A percentile compares a stretch with the other conserved stretches of the same genome.
phyloP scores from a whole-genome alignment of 1,139 yeast species.

The Yamadazyma spencermartinsiae region DNA sequence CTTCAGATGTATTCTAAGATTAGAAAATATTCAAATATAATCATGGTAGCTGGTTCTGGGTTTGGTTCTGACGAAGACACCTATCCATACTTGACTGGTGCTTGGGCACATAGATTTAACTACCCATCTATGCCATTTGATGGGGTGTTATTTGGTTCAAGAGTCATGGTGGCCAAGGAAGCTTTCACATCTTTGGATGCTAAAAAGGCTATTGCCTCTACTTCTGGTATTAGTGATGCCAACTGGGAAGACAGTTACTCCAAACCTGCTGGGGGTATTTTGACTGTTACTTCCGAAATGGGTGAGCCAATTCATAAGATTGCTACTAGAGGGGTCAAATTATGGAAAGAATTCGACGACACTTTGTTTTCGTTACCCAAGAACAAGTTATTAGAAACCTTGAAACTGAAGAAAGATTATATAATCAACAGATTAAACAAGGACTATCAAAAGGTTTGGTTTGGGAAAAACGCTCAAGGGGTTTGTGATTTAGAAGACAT shows the following conservation, averaged over 20 bases:
- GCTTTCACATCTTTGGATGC: slow-evolving; percentile 93
- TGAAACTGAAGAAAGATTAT: slow-evolving; percentile 80
- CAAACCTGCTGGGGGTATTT: slow-evolving; percentile 94
- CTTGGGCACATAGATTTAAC: slow-evolving; percentile 82
- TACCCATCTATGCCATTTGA: slow-evolving; percentile 99
- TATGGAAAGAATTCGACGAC: slow-evolving; percentile 97
- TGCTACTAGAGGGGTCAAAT: slow-evolving; percentile 95
- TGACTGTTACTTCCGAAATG: slow-evolving; percentile 97
- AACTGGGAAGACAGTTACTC: slow-evolving; percentile 95
- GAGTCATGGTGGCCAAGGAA: slow-evolving; percentile 97
- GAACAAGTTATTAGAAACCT: slow-evolving; percentile 79
- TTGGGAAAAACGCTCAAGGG: slow-evolving; percentile 73
- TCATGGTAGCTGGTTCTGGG: slow-evolving; percentile 96
- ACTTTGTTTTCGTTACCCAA: slow-evolving; percentile 90
- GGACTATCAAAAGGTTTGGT: slow-evolving; percentile 98
- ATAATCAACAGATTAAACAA: slow-evolving; percentile 83
- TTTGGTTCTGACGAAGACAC: slow-evolving; percentile 97
- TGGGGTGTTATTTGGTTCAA: slow-evolving; percentile 93
- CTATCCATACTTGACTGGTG: slow-evolving; percentile 95
- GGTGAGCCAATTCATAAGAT: slow-evolving; percentile 99
- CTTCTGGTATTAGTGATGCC: slow-evolving; percentile 84
- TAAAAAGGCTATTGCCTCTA: slow-evolving; percentile 84
- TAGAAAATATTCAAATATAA: slow-evolving; percentile 86
- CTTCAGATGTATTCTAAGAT: slow-evolving; percentile 93
- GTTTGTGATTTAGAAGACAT: slow-evolving; percentile 91